Percentiles rank a stretch among this genome's conserved stretches.
These are phyloP conservation scores for Aspergillus saccharolyticus DNA, from an alignment of 495 filamentous ascomycete species.

Conservation along the genomic window DNA sequence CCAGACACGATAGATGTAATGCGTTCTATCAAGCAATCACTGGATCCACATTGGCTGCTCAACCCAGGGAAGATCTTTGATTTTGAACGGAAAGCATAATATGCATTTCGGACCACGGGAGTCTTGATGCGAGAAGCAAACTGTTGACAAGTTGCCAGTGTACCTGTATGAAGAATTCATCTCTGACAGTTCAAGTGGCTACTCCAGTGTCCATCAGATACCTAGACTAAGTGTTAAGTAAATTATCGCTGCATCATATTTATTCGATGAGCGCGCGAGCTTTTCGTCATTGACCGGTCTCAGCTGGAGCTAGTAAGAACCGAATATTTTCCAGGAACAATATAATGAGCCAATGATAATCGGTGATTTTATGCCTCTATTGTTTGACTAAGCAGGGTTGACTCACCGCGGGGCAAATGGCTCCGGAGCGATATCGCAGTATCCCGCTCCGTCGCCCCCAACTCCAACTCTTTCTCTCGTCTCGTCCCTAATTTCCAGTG, in stretches of 20 bases:
- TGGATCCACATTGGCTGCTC: slow-evolving; percentile 88
- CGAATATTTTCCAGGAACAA: neutral
- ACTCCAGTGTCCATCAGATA: too few species aligned
- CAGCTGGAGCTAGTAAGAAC: neutral
- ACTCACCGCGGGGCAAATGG: slow-evolving; percentile 36
- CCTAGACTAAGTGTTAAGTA: too few species aligned
- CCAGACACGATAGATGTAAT: slow-evolving; percentile 76
- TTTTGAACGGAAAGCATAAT: slow-evolving; percentile 6
- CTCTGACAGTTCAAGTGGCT: too few species aligned
- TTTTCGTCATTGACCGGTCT: neutral
- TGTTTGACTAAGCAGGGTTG: slow-evolving; percentile 14
- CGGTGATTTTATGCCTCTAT: neutral
- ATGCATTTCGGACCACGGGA: neutral
- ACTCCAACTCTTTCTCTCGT: slow-evolving; percentile 20
- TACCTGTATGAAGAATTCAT: neutral
- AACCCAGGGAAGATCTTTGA: slow-evolving; percentile 92
- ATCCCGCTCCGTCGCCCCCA: slow-evolving; percentile 20
- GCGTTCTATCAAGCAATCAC: slow-evolving; percentile 74
- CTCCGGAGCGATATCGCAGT: slow-evolving; percentile 37
- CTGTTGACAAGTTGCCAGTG: neutral
- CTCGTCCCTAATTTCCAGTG: slow-evolving; percentile 9
- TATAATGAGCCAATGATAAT: slow-evolving; percentile 16
- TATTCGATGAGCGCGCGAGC: neutral
- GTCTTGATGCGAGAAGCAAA: too few species aligned
- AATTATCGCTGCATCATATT: too few species aligned